phyloP scores from a whole-genome alignment of 2,329 filamentous ascomycete species.

The Cercospora sesami region DNA sequence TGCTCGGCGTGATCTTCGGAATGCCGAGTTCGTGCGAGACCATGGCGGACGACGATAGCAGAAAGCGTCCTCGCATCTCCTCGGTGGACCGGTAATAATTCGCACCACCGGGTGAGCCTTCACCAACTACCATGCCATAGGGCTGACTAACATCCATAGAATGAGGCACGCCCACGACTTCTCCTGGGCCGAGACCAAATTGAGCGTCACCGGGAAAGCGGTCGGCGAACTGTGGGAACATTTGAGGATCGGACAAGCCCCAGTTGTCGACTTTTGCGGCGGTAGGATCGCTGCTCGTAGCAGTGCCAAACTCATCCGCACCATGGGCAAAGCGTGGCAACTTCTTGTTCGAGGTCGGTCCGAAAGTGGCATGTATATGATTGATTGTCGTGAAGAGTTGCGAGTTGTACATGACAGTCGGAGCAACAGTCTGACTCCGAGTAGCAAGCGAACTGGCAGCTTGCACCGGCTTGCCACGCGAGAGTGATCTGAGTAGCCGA shows the following conservation, averaged over 20 bases:
- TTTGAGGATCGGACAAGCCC: conserved; percentile 74
- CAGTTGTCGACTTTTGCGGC: conserved; percentile 75
- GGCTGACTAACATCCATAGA: conserved; percentile 87
- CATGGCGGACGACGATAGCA: conserved; percentile 62
- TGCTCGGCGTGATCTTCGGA: conserved; percentile 68
- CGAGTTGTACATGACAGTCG: conserved; percentile 82
- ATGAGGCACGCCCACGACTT: conserved; percentile 74
- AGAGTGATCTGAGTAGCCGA: conserved; percentile 75
- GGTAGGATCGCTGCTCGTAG: conserved; percentile 78
- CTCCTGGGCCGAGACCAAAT: conserved; percentile 76
- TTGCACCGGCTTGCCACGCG: conserved; percentile 73
- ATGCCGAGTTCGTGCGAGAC: conserved; percentile 70
- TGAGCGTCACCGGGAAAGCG: conserved; percentile 69
- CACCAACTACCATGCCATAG: conserved; percentile 79
- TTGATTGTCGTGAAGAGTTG: conserved; percentile 77
- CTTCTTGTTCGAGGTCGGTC: conserved; percentile 65
- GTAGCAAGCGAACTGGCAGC: conserved; percentile 55
- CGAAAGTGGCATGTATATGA: conserved; percentile 76
- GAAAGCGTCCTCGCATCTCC: conserved; percentile 74
- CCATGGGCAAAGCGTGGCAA: conserved; percentile 80
- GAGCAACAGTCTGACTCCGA: conserved; percentile 65
- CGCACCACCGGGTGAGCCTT: conserved; percentile 81
- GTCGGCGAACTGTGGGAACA: conserved; percentile 76
- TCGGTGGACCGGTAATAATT: conserved; percentile 73
- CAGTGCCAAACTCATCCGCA: conserved; percentile 72